Conservation (phyloP, 192 early-diverging fungal genomes). For the Coemansia javaensis region DNA sequence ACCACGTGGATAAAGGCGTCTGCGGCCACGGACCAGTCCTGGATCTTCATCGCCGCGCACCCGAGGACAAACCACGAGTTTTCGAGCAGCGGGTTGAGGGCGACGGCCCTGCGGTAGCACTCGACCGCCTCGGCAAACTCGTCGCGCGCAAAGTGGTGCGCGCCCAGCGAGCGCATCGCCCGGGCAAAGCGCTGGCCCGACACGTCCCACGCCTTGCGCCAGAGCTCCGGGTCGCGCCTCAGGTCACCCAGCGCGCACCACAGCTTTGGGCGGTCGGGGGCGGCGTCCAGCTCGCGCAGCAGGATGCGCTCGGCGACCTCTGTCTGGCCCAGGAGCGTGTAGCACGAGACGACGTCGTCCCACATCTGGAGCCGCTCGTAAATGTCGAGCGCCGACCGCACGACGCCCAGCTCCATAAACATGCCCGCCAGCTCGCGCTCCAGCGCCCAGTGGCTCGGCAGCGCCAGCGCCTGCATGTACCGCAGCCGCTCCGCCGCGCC, state of each 20-base stretch:
- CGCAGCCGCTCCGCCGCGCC: conserved; percentile 66
- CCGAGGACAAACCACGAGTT: conserved; percentile 96
- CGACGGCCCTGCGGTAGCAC: conserved; percentile 76
- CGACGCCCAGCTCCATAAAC: conserved; percentile 79
- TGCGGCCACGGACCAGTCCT: conserved; percentile 71
- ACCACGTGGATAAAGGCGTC: conserved; percentile 74
- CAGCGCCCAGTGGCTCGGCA: conserved; percentile 95
- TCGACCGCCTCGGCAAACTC: conserved; percentile 64
- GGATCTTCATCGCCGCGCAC: conserved; percentile 80
- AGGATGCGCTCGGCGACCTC: conserved; percentile 83
- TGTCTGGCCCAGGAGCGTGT: conserved; percentile 79
- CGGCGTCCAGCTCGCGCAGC: conserved; percentile 55
- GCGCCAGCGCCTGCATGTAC: conserved; percentile 69
- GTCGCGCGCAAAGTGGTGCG: conserved; percentile 64
- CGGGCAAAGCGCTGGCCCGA: conserved; percentile 77
- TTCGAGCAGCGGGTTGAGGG: conserved; percentile 92
- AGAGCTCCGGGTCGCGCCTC: conserved; percentile 65
- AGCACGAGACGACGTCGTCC: conserved; percentile 89
- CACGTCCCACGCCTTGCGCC: conserved; percentile 85
- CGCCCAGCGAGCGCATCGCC: conserved; percentile 92
- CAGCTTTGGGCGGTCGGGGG: conserved; percentile 76
- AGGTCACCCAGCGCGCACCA: conserved; percentile 90
- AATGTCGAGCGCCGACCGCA: conserved; percentile 90
- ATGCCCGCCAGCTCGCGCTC: conserved; percentile 87
- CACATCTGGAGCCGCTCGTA: conserved; percentile 92